These are phyloP conservation scores for Talaromyces piceae DNA, from an alignment of 2,329 filamentous ascomycete species.

Conservation along the genomic window DNA sequence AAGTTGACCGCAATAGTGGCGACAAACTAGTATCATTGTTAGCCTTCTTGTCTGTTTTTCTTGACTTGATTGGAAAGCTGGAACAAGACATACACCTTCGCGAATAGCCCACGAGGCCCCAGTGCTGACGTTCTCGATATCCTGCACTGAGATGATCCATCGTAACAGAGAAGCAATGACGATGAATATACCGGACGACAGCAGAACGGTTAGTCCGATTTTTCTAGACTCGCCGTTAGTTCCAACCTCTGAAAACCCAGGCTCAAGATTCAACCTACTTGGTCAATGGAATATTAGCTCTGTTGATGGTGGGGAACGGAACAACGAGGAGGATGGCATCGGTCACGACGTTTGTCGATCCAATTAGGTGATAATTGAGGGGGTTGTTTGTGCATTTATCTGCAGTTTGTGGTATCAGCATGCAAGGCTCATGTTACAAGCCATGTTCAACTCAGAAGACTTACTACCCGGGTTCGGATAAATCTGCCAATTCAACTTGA, in stretches of 20 bases:
- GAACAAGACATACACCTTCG: conserved; percentile 18
- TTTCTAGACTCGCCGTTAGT: conserved; percentile 19
- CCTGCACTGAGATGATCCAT: conserved; percentile 32
- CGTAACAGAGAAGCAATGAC: conserved; percentile 37
- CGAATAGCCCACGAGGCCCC: conserved; percentile 39
- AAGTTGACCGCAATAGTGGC: conserved; percentile 39
- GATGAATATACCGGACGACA: conserved; percentile 40
- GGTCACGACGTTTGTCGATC: conserved; percentile 33
- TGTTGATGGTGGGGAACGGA: conserved; percentile 35
- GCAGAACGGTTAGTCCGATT: conserved; percentile 31
- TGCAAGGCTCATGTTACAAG: background rate
- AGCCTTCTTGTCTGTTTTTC: background rate
- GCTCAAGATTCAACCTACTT: conserved; percentile 15
- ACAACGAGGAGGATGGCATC: conserved; percentile 35
- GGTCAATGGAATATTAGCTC: conserved; percentile 30
- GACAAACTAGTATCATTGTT: conserved; percentile 33
- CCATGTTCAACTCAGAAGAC: conserved; percentile 1
- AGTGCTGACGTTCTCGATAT: conserved; percentile 31
- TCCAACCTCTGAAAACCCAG: background rate
- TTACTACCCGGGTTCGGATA: conserved; percentile 35
- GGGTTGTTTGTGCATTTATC: conserved; percentile 30
- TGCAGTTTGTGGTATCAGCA: conserved; percentile 5
- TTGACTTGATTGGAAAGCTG: background rate
- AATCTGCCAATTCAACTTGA: conserved; percentile 36
- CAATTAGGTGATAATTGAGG: conserved; percentile 32